Base-by-base conservation (phyloP, 1,139 yeast species). In the Arxiozyma telluris region DNA sequence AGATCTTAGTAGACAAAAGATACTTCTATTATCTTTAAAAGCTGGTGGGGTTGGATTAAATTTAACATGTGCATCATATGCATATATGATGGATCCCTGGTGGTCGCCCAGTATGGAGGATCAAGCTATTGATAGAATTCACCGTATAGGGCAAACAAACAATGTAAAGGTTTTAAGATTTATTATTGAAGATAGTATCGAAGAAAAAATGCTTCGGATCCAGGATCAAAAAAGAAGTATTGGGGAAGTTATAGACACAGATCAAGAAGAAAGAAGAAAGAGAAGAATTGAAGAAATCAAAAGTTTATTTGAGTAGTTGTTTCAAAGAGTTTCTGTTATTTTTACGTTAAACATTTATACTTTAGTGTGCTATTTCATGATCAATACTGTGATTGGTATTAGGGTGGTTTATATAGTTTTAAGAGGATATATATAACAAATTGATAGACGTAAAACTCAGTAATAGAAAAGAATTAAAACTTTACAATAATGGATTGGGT, bases 1-100 rank as follows among this genome's bases (percentile, higher is more conserved):
- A 11, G 66, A 64, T 49, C 59, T 65, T 18, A 61, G 66, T 18
- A 73, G 73, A 52, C 70, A 83, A 3, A 77, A 82, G 1, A 78
- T 91, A 1, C 68, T 93, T 21, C 71, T 91, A 22, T 70, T 93
- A 41, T 87, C 96, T 1, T 73, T 91, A 57, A 91, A 89, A 68
- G 96, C 98, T 0, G 98, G 98, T 20, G 98, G 98, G 4, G 96
- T 91, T 9, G 98, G 98, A 0, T 75, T 93, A 59, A 93, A 93
- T 65, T 73, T 93, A 57, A 91, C 96, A 0, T 81, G 84, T 49
- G 96, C 98, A 0, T 84, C 88, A 0, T 78, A 81, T 47, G 98
- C 96, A 9, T 90, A 84, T 64, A 77, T 93, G 80, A 87, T 93
- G 91, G 98, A 93, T 64, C 98, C 98, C 0, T 93, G 96, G 95